phyloP scores from a whole-genome alignment of 129 eudicot species.

The Tanacetum coccineum region DNA sequence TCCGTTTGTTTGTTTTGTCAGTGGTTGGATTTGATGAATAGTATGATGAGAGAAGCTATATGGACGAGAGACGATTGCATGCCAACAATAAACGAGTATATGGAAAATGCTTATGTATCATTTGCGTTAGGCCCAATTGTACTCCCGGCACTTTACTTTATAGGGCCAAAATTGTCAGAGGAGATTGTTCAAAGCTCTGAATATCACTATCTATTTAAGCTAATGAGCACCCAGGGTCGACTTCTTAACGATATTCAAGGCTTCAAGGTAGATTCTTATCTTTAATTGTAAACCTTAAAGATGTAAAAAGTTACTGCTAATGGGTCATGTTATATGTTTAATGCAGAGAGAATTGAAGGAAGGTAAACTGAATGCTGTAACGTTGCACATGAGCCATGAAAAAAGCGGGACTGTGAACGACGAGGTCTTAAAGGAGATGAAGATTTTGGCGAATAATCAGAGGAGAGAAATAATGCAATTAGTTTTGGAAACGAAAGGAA shows the following conservation, averaged over 20 bases:
- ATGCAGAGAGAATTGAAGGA: neutral
- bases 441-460: neutral
- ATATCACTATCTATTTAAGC: neutral
- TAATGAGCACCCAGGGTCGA: neutral
- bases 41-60: neutral
- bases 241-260: neutral
- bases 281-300: neutral
- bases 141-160: neutral
- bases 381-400: neutral
- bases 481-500: neutral
- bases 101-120: conserved; percentile 1
- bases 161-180: neutral
- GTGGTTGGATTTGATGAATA: neutral
- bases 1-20: neutral
- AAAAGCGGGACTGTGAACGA: neutral
- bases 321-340: neutral
- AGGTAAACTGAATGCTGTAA: neutral
- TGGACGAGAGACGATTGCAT: neutral
- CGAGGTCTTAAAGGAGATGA: neutral
- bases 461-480: neutral
- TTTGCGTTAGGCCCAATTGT: neutral
- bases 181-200: neutral
- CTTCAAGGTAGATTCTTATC: neutral
- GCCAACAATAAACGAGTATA: conserved; percentile 2
- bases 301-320: neutral